Conservation (phyloP, 2,329 filamentous ascomycete species). For the Cryphonectria parasitica region DNA sequence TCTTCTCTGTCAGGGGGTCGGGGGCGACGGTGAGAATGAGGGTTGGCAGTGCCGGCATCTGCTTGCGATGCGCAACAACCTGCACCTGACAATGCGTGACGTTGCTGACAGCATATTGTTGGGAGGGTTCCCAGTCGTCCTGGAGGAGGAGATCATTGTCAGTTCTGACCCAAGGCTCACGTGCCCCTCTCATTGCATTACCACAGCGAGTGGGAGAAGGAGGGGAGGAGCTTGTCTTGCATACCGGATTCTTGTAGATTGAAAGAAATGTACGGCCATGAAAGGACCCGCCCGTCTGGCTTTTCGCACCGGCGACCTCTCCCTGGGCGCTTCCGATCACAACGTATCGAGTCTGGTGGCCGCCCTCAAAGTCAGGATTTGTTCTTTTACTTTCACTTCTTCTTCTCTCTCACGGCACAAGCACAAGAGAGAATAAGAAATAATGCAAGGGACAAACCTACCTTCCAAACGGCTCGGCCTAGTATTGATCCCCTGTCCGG, state of each 20-base stretch:
- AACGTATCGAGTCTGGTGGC: conserved; percentile 59
- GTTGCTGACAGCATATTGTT: conserved; percentile 56
- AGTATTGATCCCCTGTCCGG: conserved; percentile 57
- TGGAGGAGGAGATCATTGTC: conserved; percentile 35
- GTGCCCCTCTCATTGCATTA: not conserved
- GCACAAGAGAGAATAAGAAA: conserved; percentile 9
- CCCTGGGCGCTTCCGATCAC: conserved; percentile 52
- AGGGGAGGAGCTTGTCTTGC: not conserved
- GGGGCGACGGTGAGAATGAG: conserved; percentile 59
- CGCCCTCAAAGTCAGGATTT: conserved; percentile 6
- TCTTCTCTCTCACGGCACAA: not conserved
- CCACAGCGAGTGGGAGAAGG: not conserved
- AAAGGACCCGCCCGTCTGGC: conserved; percentile 31
- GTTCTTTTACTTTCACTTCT: not conserved
- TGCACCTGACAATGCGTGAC: conserved; percentile 63
- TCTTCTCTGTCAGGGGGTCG: conserved; percentile 58
- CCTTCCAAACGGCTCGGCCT: conserved; percentile 58
- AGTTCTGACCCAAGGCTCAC: conserved; percentile 2
- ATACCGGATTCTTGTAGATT: conserved; percentile 51
- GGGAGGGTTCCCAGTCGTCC: conserved; percentile 58
- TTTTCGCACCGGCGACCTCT: conserved; percentile 39
- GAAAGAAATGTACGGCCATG: conserved; percentile 53
- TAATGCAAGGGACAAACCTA: conserved; percentile 35
- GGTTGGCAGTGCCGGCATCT: conserved; percentile 62
- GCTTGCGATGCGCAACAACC: conserved; percentile 63